Base-by-base conservation (phyloP, 2,329 filamentous ascomycete species). In the Hypoxylon sp. region DNA sequence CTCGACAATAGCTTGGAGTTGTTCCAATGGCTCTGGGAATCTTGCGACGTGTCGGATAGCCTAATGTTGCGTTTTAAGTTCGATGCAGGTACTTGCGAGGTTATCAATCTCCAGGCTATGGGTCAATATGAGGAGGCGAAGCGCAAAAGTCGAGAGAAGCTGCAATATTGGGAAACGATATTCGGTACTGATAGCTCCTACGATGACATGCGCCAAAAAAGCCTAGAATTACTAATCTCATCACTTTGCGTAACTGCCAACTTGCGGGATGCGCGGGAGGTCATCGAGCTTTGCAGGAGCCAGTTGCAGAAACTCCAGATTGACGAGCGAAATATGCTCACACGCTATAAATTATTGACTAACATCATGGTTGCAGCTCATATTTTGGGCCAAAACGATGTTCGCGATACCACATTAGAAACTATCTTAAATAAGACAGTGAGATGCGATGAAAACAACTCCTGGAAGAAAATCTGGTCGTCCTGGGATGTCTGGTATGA, bases 51-150 rank as follows among this genome's bases (percentile, higher is more conserved):
- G 13, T 49, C 32, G 6, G 32, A 65, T 17, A n/a, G 10, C 10
- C 43, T n/a, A n/a, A 56, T 60, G 62, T 5, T 56, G 6, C 55
- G 11, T 51, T 34, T 46, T 17, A 65, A 65, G 14, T 50, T 60
- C 28, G 13, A 34, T 9, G 43, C 34, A 11, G 62, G 62, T 2
- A 13, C 2, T 17, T 14, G 23, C 4, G 43, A 60, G 53, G 5
- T 53, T 2, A 3, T 4, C 5, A 50, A 30, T 17, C 61, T 60
- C 50, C 4, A 3, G 3, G 0, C 1, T 3, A 25, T 59, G 23
- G 1, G 9, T 5, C 19, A 10, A 19, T 3, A 0, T 13, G 59
- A 62, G 2, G 17, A 64, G 49, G 55, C 49, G 14, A 49, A 32
- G 21, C 6, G 23, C 3, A 49, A 30, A 21, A 45, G 49, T 23